These are phyloP conservation scores for Sisymbrium altissimum DNA, from an alignment of 345 rosid genomes.

Conservation along the genomic window DNA sequence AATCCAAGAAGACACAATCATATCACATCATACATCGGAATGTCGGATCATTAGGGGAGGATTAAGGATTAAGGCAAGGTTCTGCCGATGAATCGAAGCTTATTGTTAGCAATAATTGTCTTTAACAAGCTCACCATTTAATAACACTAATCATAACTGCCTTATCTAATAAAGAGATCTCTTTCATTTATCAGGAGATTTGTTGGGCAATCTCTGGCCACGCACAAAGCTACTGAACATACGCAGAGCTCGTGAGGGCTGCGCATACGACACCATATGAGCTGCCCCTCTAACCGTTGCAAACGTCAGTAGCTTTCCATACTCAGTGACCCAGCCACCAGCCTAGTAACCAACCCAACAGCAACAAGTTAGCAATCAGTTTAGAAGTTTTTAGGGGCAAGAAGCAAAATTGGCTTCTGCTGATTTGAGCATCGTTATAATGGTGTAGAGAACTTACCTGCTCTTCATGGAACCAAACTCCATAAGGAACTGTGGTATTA, in stretches of 20 bases:
- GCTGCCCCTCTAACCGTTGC: not conserved
- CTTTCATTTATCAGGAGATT: not conserved
- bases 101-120: too few relatives aligned
- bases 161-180: not conserved
- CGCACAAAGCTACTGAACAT: not conserved
- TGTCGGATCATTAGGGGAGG: too few relatives aligned
- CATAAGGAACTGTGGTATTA: slow-evolving; percentile 62
- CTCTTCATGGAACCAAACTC: slow-evolving; percentile 87
- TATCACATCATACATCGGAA: too few relatives aligned
- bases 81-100: too few relatives aligned
- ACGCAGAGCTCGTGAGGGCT: not conserved
- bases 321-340: not conserved
- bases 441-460: slow-evolving; percentile 45
- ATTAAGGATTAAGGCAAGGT: too few relatives aligned
- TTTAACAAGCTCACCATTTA: too few relatives aligned
- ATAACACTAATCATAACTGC: too few relatives aligned
- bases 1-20: too few relatives aligned
- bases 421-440: not conserved
- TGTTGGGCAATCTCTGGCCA: not conserved
- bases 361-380: not conserved
- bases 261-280: not conserved
- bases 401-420: not conserved
- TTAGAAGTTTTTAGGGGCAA: not conserved
- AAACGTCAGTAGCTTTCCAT: not conserved
- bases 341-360: not conserved